Conservation (phyloP, 805 yeast species). For the Lipomyces starkeyi region DNA sequence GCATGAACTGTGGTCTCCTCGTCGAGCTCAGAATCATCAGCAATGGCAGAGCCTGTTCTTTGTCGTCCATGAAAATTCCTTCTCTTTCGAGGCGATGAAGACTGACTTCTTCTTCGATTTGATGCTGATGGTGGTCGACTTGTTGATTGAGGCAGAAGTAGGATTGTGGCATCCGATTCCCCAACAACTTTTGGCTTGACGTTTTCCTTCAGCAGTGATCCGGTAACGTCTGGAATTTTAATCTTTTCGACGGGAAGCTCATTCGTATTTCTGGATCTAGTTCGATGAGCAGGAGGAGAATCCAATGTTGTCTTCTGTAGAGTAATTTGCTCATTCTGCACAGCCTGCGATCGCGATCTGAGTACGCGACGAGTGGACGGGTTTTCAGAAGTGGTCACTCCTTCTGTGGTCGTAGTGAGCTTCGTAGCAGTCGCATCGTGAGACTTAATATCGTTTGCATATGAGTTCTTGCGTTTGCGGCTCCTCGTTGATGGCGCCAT, state of each 20-base stretch:
- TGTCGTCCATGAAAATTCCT: neutral
- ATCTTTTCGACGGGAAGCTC: neutral
- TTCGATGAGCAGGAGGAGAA: conserved; percentile 7
- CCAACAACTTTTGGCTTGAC: neutral
- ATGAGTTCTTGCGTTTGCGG: neutral
- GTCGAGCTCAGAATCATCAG: neutral
- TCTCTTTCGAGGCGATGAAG: conserved; percentile 6
- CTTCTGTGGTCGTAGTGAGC: neutral
- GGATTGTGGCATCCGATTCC: neutral
- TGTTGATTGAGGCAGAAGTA: neutral
- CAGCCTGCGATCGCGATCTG: conserved; percentile 2
- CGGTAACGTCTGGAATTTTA: no score
- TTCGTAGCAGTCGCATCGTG: neutral
- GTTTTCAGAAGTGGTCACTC: neutral
- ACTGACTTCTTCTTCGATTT: neutral
- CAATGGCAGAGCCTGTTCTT: neutral
- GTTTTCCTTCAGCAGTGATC: neutral
- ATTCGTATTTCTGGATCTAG: neutral
- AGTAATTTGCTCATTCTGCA: neutral
- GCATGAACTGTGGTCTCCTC: neutral
- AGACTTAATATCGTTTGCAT: neutral
- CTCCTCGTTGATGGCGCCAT: conserved; percentile 19
- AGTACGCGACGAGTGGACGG: neutral
- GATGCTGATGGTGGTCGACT: neutral
- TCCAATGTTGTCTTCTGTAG: neutral